phyloP scores from a whole-genome alignment of 805 yeast genomes.

The Suhomyces sp. region DNA sequence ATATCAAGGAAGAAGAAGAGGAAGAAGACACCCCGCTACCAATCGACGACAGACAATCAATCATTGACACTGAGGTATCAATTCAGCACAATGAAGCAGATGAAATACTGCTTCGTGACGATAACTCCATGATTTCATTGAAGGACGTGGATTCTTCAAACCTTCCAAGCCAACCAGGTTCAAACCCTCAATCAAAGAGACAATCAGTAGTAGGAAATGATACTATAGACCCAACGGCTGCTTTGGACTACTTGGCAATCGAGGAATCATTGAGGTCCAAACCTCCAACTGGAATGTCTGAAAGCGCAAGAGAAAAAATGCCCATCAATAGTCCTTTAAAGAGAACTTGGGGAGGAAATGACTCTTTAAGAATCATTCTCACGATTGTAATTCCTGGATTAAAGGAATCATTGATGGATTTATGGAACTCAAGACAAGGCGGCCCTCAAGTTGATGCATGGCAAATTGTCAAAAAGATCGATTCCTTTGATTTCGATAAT shows the following conservation, averaged over 20 bases:
- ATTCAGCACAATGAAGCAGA: conserved; percentile 1
- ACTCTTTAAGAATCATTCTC: conserved; percentile 44
- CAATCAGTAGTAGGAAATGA: background rate
- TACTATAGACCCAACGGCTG: background rate
- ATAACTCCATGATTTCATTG: background rate
- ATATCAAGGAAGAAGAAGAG: conserved; percentile 8
- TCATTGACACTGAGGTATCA: background rate
- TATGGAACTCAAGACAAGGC: conserved; percentile 21
- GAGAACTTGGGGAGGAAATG: conserved; percentile 58
- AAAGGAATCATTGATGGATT: conserved; percentile 26
- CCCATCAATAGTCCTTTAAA: conserved; percentile 50
- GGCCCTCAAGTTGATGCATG: conserved; percentile 22
- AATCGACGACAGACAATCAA: background rate
- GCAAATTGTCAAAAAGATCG: conserved; percentile 42
- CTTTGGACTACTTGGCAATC: conserved; percentile 22
- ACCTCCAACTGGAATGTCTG: conserved; percentile 62
- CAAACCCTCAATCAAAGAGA: background rate
- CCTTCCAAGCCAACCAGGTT: too few relatives aligned
- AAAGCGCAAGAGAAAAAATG: conserved; percentile 52
- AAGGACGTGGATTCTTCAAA: background rate
- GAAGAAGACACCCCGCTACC: conserved; percentile 6
- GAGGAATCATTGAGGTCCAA: conserved; percentile 47
- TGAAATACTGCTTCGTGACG: background rate
- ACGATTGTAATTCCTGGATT: conserved; percentile 39
- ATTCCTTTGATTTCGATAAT: conserved; percentile 30